These are phyloP conservation scores for Xylaria bambusicola DNA, from an alignment of 495 filamentous ascomycete species.

Conservation along the genomic window DNA sequence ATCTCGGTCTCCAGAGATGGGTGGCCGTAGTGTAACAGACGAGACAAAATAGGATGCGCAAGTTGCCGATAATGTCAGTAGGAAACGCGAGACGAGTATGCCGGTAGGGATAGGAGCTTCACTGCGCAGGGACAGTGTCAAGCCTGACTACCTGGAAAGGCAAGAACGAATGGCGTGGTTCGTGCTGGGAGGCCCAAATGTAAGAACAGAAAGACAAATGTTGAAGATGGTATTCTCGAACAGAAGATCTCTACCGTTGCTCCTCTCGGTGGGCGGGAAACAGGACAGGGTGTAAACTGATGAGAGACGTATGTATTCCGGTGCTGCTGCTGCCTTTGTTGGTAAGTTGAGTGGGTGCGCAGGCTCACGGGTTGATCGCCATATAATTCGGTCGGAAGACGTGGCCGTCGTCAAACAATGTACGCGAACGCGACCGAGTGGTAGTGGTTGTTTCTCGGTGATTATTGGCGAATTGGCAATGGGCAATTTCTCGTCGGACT, in stretches of 20 bases:
- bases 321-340: conserved; percentile 29
- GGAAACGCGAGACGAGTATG: background rate
- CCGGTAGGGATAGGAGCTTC: background rate
- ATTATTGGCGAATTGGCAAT: conserved; percentile 10
- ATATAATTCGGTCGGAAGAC: background rate
- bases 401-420: background rate
- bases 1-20: background rate
- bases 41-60: background rate
- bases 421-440: conserved; percentile 9
- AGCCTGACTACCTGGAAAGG: background rate
- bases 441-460: background rate
- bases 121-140: conserved; percentile 4
- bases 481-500: conserved; percentile 7
- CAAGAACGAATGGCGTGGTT: background rate
- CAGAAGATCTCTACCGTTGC: background rate
- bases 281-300: conserved; percentile 23
- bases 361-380: conserved; percentile 1
- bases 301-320: conserved; percentile 25
- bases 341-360: conserved; percentile 24
- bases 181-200: background rate
- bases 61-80: background rate
- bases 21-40: conserved; percentile 2
- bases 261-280: conserved; percentile 18
- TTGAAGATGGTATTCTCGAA: background rate
- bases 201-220: background rate